Percentiles rank a stretch among this genome's conserved stretches.
These are phyloP conservation scores for Colletotrichum sp. DNA, from an alignment of 2,329 filamentous ascomycete species.

Conservation along the genomic window DNA sequence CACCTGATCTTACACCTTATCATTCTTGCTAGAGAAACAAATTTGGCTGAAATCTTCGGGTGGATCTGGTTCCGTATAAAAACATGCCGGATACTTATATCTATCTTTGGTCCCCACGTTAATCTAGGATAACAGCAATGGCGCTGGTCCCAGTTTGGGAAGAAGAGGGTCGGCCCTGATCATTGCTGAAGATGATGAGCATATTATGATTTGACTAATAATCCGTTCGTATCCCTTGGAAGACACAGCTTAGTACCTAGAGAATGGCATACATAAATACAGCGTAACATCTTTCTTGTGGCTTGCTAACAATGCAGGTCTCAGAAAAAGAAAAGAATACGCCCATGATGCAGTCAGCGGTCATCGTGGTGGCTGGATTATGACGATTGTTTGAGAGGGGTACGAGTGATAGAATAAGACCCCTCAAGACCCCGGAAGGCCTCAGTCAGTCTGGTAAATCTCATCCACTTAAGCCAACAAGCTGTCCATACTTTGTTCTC, in stretches of 20 bases:
- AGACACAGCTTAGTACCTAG: neutral
- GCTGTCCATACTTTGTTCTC: neutral
- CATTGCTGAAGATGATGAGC: neutral
- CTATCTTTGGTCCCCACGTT: neutral
- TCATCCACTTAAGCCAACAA: neutral
- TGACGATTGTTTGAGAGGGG: neutral
- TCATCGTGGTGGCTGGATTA: neutral
- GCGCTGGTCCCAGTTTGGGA: neutral
- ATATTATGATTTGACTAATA: too few relatives aligned
- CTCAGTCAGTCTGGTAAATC: neutral
- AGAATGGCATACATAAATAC: neutral
- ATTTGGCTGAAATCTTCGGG: neutral
- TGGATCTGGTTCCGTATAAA: neutral
- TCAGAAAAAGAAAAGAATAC: neutral
- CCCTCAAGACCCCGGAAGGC: neutral
- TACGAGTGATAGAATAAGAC: neutral
- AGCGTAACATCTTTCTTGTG: neutral
- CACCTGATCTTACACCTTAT: neutral
- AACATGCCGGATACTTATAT: neutral
- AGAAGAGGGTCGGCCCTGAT: neutral
- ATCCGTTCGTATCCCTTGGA: neutral
- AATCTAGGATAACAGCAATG: neutral
- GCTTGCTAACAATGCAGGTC: neutral
- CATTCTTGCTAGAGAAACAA: neutral
- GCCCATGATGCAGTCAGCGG: neutral